Conservation (phyloP, 176 grass and related monocot species). For the Luzula sylvatica region DNA sequence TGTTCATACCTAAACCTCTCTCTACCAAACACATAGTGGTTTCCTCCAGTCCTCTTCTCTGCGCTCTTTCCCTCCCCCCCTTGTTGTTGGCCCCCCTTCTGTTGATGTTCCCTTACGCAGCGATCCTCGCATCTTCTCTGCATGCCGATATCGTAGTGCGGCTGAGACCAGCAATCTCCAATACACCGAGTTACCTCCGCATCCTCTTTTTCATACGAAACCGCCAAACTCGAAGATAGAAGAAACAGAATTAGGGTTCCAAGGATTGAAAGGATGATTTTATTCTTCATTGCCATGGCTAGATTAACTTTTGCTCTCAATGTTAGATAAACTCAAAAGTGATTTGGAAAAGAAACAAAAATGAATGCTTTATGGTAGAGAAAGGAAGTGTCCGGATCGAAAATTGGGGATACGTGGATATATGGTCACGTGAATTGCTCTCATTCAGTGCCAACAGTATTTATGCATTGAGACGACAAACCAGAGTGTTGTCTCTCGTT, state of each 20-base stretch:
- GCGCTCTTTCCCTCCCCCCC: neutral
- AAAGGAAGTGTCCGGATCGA: neutral
- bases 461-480: too few relatives aligned
- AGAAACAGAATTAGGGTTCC: neutral
- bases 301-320: neutral
- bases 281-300: conserved; percentile 4
- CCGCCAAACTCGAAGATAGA: neutral
- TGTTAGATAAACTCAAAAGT: neutral
- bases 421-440: too few relatives aligned
- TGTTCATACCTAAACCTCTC: conserved; percentile 42
- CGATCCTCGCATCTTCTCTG: neutral
- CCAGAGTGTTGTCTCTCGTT: too few relatives aligned
- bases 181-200: conserved; percentile 2
- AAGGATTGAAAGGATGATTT: conserved; percentile 1
- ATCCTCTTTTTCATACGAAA: neutral
- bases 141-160: conserved; percentile 25
- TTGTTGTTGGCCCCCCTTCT: neutral
- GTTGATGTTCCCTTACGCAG: conserved; percentile 3
- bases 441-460: too few relatives aligned
- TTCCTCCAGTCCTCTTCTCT: neutral
- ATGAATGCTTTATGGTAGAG: neutral
- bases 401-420: too few relatives aligned
- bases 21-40: conserved; percentile 46
- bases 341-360: neutral
- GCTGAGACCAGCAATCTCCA: conserved; percentile 8